A percentile compares a stretch with the other conserved stretches of the same genome.
Evolutionary conservation across 306 rosid genomes (phyloP).

Genomic region (Cercis canadensis): DNA sequence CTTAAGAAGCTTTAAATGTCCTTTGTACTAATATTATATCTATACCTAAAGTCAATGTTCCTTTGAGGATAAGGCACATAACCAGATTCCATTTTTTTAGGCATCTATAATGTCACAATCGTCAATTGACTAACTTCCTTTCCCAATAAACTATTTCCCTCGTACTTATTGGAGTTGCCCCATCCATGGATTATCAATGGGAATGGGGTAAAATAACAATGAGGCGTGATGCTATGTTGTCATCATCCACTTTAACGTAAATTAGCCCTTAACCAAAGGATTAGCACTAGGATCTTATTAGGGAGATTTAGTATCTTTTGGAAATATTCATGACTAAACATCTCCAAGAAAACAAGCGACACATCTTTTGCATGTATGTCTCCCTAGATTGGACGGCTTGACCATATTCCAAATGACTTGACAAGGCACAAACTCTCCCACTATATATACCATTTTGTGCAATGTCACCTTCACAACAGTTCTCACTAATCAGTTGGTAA

Average conservation of each 20-base stretch:
- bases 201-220: conserved; percentile 22
- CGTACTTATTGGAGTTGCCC: not conserved
- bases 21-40: not conserved
- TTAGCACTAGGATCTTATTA: conserved; percentile 31
- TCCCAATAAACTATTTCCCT: not conserved
- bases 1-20: not conserved
- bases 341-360: conserved; percentile 9
- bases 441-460: conserved; percentile 19
- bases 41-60: not conserved
- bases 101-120: conserved; percentile 6
- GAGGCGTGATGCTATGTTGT: conserved; percentile 37
- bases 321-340: conserved; percentile 25
- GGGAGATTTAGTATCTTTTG: conserved; percentile 31
- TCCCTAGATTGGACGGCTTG: conserved; percentile 46
- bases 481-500: conserved; percentile 41
- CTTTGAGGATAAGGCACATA: not conserved
- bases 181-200: not conserved
- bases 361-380: conserved; percentile 1
- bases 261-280: conserved; percentile 40
- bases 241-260: conserved; percentile 41
- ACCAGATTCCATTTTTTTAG: not conserved
- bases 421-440: conserved; percentile 35
- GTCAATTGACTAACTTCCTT: not conserved
- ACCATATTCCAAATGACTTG: conserved; percentile 38
- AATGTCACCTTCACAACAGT: conserved; percentile 34